A percentile compares a stretch with the other conserved stretches of the same genome.
phyloP scores from a whole-genome alignment of 805 yeast genomes.

The Ogataea thermomethanolica region DNA sequence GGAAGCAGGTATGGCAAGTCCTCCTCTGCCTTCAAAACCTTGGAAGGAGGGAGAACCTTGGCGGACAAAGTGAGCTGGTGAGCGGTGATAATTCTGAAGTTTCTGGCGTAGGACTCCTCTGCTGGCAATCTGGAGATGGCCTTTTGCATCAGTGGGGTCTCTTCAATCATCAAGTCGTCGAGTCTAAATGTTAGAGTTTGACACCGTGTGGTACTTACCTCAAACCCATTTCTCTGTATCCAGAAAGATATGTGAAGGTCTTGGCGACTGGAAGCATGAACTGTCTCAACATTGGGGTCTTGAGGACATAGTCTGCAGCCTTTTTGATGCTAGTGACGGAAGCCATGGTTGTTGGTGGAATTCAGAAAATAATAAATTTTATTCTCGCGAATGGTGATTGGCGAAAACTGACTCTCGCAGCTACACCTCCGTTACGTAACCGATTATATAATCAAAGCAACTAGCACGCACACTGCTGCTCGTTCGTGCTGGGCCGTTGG shows the following conservation, averaged over 20 bases:
- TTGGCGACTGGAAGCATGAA: constrained; percentile 78
- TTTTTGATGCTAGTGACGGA: constrained; percentile 68
- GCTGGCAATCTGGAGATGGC: constrained; percentile 86
- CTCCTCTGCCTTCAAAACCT: constrained; percentile 76
- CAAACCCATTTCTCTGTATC: constrained; percentile 94
- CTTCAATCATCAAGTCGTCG: constrained; percentile 87
- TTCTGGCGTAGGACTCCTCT: constrained; percentile 83
- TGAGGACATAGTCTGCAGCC: constrained; percentile 73
- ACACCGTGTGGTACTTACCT: constrained; percentile 35
- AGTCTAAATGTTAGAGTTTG: constrained; percentile 39
- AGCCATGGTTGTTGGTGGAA: constrained; percentile 37
- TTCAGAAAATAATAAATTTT: constrained; percentile 12
- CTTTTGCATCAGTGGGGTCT: constrained; percentile 78
- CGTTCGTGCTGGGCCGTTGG: constrained; percentile 32
- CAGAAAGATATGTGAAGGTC: constrained; percentile 68
- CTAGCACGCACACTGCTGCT: constrained; percentile 32
- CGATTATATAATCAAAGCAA: constrained; percentile 1
- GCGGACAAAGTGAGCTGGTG: constrained; percentile 83
- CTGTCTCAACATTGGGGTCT: constrained; percentile 73
- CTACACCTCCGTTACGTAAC: not conserved
- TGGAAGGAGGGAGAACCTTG: constrained; percentile 76
- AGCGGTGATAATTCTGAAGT: constrained; percentile 88
- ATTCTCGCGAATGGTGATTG: constrained; percentile 19
- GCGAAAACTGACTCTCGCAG: constrained; percentile 2
- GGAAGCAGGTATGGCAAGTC: constrained; percentile 83